Evolutionary conservation across 139 green algal species (phyloP), one percentile per base, ranked within the genome.

Genomic region (Limnomonas spitsbergensis): DNA sequence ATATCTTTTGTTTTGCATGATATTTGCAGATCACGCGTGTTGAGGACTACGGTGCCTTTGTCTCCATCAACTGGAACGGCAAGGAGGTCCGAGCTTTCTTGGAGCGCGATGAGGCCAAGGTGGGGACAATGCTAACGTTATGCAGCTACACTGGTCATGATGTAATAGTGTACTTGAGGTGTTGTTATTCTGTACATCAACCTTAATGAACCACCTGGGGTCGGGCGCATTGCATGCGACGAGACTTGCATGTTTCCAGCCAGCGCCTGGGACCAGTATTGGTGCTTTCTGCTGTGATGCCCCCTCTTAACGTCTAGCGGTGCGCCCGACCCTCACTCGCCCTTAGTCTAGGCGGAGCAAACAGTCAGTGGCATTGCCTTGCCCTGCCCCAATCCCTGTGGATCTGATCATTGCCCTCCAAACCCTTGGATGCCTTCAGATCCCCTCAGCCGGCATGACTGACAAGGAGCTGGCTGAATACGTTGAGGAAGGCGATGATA

Each of bases 1-100:
- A n/a, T n/a, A n/a, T n/a, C n/a, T n/a, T n/a, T n/a, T n/a, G n/a
- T n/a, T n/a, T n/a, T n/a, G n/a, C n/a, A n/a, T n/a, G n/a, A n/a
- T n/a, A n/a, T n/a, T n/a, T n/a, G n/a, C 47, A 78, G 40, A 81
- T 90, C 0, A 77, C 36, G 0, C 66, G 56, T n/a, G 78, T 90
- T 27, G 83, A 90, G 61, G 77, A 81, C 27, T 82, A 56, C 36
- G 83, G 83, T 61, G 66, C 80, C 6, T 84, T 86, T 47, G 39
- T 81, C n/a, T 39, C 68, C 35, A 32, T 84, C 66, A 0, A 40
- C 4, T 78, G 69, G 70, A 81, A 84, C 35, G 76, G 76, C 53
- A 78, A 81, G 76, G 77, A 77, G 3, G 9, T 81, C 3, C 71
- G 54, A 1, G 79, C 73, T 29, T 67, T 36, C 70, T 26, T 78